Conservation (phyloP, 2,329 filamentous ascomycete species). For the Davidsoniella eucalypti region DNA sequence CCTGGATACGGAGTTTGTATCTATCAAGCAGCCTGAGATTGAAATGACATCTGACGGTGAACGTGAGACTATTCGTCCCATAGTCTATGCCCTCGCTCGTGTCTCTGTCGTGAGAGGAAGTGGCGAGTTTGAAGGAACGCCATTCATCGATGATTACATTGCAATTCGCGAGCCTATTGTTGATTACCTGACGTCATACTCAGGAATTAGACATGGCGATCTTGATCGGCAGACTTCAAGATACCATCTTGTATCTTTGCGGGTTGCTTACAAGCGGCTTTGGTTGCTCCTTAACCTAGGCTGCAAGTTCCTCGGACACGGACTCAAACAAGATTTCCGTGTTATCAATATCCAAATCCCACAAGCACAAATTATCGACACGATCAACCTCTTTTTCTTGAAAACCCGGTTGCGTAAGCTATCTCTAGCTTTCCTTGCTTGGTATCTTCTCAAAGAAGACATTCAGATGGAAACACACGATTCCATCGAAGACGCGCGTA, state of each 20-base stretch:
- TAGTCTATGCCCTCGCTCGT: slow-evolving; percentile 78
- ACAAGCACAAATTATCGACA: slow-evolving; percentile 79
- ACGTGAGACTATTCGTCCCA: slow-evolving; percentile 79
- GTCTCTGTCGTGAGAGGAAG: slow-evolving; percentile 76
- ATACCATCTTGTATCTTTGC: slow-evolving; percentile 74
- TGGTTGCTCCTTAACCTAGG: slow-evolving; percentile 93
- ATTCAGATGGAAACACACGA: slow-evolving; percentile 90
- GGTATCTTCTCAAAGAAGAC: slow-evolving; percentile 78
- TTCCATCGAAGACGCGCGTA: slow-evolving; percentile 85
- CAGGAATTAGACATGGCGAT: slow-evolving; percentile 74
- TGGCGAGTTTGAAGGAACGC: slow-evolving; percentile 60
- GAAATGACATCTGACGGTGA: slow-evolving; percentile 92
- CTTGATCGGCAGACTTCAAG: slow-evolving; percentile 61
- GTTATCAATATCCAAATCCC: slow-evolving; percentile 97
- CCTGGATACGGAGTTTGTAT: slow-evolving; percentile 91
- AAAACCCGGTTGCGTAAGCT: slow-evolving; percentile 69
- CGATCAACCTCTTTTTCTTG: slow-evolving; percentile 79
- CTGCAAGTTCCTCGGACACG: slow-evolving; percentile 86
- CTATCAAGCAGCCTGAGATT: slow-evolving; percentile 81
- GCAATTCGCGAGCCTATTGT: slow-evolving; percentile 79
- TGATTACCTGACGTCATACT: slow-evolving; percentile 89
- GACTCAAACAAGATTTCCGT: slow-evolving; percentile 86
- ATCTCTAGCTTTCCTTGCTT: slow-evolving; percentile 79
- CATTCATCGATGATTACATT: slow-evolving; percentile 97
- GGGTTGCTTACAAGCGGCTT: slow-evolving; percentile 91